phyloP scores from a whole-genome alignment of 768 basidiomycete species.

The Xerocomellus intermedius region DNA sequence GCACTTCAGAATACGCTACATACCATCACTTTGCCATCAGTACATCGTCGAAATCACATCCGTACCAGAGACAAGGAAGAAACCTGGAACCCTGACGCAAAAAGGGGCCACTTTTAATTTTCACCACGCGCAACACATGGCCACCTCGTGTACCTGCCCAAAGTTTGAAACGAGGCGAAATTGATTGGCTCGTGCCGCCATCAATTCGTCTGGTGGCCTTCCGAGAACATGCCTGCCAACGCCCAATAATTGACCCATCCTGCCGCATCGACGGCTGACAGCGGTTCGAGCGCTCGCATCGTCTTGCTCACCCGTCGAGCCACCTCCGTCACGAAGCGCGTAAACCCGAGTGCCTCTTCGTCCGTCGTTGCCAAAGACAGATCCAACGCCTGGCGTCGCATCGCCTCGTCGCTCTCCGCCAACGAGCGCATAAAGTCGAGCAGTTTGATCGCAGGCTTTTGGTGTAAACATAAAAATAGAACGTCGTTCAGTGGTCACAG shows the following conservation, averaged over 20 bases:
- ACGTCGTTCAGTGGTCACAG: slow-evolving; percentile 26
- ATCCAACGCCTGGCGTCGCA: not conserved
- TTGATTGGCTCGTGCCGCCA: no score
- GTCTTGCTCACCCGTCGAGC: slow-evolving; percentile 33
- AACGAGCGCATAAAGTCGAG: slow-evolving; percentile 27
- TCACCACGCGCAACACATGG: not conserved
- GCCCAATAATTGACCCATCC: slow-evolving; percentile 43
- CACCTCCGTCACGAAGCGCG: slow-evolving; percentile 28
- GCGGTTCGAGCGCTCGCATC: slow-evolving; percentile 28
- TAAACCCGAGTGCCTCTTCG: slow-evolving; percentile 6
- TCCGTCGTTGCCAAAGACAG: not conserved
- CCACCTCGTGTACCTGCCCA: slow-evolving; percentile 5
- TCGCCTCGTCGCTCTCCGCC: slow-evolving; percentile 16
- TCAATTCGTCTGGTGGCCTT: not conserved
- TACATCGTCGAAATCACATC: not conserved
- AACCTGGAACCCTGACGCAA: not conserved
- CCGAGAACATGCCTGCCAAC: slow-evolving; percentile 23
- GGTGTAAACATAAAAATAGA: not conserved
- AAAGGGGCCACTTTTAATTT: not conserved
- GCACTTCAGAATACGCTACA: not conserved
- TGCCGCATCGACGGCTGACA: slow-evolving; percentile 27
- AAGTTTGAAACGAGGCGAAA: not conserved
- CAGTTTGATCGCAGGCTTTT: slow-evolving; percentile 36
- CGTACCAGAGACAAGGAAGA: not conserved
- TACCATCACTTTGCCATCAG: no score